phyloP scores from a whole-genome alignment of 2,329 filamentous ascomycete genomes.

The Fusarium sp. region DNA sequence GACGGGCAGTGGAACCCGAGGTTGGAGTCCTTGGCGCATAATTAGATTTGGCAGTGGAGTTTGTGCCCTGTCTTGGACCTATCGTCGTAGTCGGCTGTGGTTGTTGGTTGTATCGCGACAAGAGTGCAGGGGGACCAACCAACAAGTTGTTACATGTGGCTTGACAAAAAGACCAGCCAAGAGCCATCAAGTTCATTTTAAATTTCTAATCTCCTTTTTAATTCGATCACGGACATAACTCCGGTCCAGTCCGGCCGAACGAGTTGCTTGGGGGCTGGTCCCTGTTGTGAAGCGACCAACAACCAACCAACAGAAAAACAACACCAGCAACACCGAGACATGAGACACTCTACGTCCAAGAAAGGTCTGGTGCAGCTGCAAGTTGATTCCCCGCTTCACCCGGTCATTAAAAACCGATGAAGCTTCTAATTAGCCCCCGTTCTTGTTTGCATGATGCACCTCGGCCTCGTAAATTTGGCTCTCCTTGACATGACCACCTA shows the following conservation, averaged over 20 bases:
- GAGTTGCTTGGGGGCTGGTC: not conserved
- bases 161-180: not conserved
- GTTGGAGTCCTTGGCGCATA: not conserved
- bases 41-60: not conserved
- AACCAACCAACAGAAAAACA: not conserved
- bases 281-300: not conserved
- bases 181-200: not conserved
- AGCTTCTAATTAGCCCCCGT: not conserved
- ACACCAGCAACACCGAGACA: not conserved
- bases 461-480: not conserved
- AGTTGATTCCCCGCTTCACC: not conserved
- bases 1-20: conserved; percentile 5
- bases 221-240: not conserved
- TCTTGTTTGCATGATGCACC: not conserved
- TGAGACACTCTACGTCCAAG: not conserved
- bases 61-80: not conserved
- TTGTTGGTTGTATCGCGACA: not conserved
- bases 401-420: not conserved
- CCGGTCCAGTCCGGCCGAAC: not conserved
- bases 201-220: not conserved
- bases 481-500: not conserved
- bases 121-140: not conserved
- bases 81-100: not conserved
- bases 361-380: not conserved
- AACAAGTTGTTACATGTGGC: not conserved